Evolutionary conservation across 768 basidiomycete genomes (phyloP), one percentile per base, ranked within the genome.

Genomic region (Tulasnella sp.): DNA sequence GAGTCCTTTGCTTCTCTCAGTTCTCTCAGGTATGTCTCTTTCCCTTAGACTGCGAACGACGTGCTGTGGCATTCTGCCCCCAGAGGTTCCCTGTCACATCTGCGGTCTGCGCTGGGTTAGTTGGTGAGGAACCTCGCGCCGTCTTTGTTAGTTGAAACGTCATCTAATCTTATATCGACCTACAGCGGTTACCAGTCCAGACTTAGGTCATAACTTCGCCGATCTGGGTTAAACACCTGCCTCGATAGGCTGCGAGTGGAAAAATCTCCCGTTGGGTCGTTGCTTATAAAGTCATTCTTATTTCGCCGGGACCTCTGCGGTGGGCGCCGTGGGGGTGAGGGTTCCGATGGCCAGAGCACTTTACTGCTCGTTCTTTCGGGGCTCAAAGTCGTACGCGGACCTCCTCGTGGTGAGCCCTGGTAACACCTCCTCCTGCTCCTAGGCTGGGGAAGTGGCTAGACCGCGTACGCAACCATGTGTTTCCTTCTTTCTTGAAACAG

Each of bases 171-270:
- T n/a, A n/a, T n/a, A n/a, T n/a, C n/a, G n/a, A 69, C n/a, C 16
- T 69, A 12, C 12, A 69, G 64, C 64, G n/a, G 64, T 69, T 69
- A 69, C 64, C 64, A 34, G 64, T 69, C 64, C 64, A 69, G 14
- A 37, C 64, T 69, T 69, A 69, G 64, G 64, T 18, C 16, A 69
- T 69, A 69, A 69, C 64, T 34, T 4, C 1, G n/a, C 64, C 18
- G 1, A 11, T 34, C 64, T 34, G 8, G 64, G 64, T 69, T 69
- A 69, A 31, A 3, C 31, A 69, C 64, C 64, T 69, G 64, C 64
- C 34, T 2, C 28, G 28, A 31, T 12, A 1, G 64, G 64, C 34
- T 69, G 28, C 34, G 64, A 34, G 64, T 28, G 34, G 64, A 3
- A 46, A 69, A 69, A n/a, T n/a, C 5, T 16, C 64, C 64, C 5